Conservation (phyloP, 495 filamentous ascomycete genomes). For the Sabuloglossum arenarium region DNA sequence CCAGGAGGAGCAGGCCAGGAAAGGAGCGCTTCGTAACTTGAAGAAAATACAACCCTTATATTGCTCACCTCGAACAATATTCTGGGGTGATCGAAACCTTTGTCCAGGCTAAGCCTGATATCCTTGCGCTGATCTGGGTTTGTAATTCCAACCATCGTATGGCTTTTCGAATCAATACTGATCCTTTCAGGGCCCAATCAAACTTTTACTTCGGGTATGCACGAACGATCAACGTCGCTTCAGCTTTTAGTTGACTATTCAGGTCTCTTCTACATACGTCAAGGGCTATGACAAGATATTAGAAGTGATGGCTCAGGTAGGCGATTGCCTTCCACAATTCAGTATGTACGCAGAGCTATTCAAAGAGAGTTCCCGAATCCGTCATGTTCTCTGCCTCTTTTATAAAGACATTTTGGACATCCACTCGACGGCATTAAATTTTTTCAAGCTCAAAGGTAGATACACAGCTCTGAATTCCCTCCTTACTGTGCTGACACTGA, state of each 20-base stretch:
- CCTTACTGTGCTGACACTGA: not conserved
- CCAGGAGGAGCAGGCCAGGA: constrained; percentile 13
- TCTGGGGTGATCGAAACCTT: constrained; percentile 13
- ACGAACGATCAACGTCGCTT: constrained; percentile 9
- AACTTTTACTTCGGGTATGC: constrained; percentile 16
- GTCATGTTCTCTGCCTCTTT: constrained; percentile 14
- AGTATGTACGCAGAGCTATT: constrained; percentile 2
- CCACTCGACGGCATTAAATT: constrained; percentile 13
- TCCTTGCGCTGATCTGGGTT: constrained; percentile 17
- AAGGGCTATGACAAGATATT: constrained; percentile 13
- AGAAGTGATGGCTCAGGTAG: constrained; percentile 9
- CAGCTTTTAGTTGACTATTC: constrained; percentile 8
- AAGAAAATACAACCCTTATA: constrained; percentile 14
- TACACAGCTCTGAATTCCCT: not conserved
- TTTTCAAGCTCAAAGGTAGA: constrained; percentile 12
- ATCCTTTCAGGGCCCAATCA: constrained; percentile 11
- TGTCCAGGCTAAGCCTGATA: constrained; percentile 16
- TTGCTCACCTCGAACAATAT: constrained; percentile 13
- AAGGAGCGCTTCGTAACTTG: constrained; percentile 10
- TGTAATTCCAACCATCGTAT: too few species aligned
- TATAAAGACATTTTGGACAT: constrained; percentile 18
- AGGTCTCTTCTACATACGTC: constrained; percentile 12
- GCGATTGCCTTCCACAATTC: constrained; percentile 7
- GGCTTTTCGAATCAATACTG: too few species aligned
- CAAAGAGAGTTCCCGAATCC: constrained; percentile 7